Conservation (phyloP, 225 moss, liverwort and hornwort genomes). For the Climacium dendroides region DNA sequence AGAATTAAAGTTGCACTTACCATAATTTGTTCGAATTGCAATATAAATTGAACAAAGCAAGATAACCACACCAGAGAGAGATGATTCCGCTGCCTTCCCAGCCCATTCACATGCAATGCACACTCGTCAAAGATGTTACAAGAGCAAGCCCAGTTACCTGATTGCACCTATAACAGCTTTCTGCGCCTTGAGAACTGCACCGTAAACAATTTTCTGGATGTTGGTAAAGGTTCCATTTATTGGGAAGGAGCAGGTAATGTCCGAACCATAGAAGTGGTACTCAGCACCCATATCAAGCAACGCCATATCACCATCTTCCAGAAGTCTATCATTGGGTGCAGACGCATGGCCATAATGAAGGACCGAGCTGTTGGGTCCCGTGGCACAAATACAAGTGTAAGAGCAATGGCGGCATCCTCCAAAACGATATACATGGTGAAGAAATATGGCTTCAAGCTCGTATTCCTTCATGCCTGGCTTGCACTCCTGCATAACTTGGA, state of each 20-base stretch:
- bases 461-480: conserved; percentile 84
- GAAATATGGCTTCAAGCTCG: conserved; percentile 87
- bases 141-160: neutral
- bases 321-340: conserved; percentile 75
- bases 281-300: conserved; percentile 97
- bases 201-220: conserved; percentile 54
- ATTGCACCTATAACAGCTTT: conserved; percentile 62
- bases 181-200: conserved; percentile 72
- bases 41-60: neutral
- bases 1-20: neutral
- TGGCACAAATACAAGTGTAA: conserved; percentile 89
- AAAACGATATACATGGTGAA: conserved; percentile 59
- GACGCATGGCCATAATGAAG: conserved; percentile 91
- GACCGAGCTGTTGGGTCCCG: conserved; percentile 65
- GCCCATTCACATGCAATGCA: neutral
- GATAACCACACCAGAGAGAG: neutral
- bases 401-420: conserved; percentile 94
- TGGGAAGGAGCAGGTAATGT: conserved; percentile 96
- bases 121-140: neutral
- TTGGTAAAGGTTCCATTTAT: conserved; percentile 70
- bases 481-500: conserved; percentile 79
- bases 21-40: neutral
- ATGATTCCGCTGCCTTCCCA: conserved; percentile 2
- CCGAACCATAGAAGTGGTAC: conserved; percentile 77
- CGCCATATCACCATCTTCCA: conserved; percentile 90